Conservation (phyloP, 208 protist species). For the Leishmania major region DNA sequence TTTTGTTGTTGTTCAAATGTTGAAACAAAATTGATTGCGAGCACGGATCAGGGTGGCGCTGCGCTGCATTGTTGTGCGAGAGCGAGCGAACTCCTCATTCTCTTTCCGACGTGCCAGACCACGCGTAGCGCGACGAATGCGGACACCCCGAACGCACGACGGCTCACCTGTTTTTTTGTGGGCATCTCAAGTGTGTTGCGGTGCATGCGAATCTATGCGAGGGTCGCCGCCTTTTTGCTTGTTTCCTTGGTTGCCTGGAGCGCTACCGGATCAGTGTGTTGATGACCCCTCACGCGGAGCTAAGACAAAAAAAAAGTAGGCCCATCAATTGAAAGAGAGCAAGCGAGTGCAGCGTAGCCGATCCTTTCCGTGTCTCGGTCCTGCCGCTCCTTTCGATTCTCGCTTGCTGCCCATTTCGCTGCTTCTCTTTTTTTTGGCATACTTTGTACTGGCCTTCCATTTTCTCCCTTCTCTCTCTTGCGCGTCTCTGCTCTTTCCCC, state of each 20-base stretch:
- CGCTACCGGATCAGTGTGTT: neutral
- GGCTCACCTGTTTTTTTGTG: neutral
- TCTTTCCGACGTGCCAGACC: neutral
- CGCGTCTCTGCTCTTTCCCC: neutral
- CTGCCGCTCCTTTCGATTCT: neutral
- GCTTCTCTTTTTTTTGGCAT: neutral
- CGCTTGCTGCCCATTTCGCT: neutral
- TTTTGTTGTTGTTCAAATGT: neutral
- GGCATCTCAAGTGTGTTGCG: neutral
- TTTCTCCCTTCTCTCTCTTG: neutral
- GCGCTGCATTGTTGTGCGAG: neutral
- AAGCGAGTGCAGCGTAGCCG: neutral
- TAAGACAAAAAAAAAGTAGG: neutral
- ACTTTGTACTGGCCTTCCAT: neutral
- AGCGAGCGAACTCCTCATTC: neutral
- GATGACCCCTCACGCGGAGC: neutral
- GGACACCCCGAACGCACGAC: neutral
- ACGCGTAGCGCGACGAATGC: neutral
- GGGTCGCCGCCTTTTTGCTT: neutral
- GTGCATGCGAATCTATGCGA: neutral
- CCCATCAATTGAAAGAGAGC: neutral
- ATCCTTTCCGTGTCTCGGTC: neutral
- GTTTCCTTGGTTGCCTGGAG: neutral
- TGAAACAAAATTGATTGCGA: neutral
- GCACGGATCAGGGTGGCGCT: neutral